A percentile compares a stretch with the other conserved stretches of the same genome.
Evolutionary conservation across 805 yeast genomes (phyloP).

Genomic region (Metschnikowia anglica): DNA sequence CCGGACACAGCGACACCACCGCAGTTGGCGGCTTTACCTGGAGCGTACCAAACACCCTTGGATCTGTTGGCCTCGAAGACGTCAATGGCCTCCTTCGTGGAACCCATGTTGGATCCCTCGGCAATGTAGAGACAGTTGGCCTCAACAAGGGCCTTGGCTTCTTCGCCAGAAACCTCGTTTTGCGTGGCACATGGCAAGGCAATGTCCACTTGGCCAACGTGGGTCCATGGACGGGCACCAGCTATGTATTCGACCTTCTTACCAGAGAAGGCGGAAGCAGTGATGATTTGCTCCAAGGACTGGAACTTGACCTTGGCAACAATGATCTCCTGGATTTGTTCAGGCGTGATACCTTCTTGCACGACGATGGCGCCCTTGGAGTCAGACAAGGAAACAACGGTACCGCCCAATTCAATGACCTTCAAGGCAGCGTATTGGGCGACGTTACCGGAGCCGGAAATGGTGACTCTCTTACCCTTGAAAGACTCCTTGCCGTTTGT

Average conservation of each 20-base stretch:
- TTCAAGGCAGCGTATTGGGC: slow-evolving; percentile 98
- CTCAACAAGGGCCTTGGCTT: slow-evolving; percentile 90
- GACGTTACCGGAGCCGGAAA: slow-evolving; percentile 98
- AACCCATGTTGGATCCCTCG: slow-evolving; percentile 99
- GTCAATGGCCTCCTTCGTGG: slow-evolving; percentile 94
- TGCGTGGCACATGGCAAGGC: slow-evolving; percentile 99
- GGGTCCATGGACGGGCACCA: slow-evolving; percentile 96
- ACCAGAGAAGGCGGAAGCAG: slow-evolving; percentile 57
- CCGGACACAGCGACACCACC: slow-evolving; percentile 99
- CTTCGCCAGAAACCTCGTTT: slow-evolving; percentile 95
- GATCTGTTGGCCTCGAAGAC: slow-evolving; percentile 84
- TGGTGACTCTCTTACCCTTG: slow-evolving; percentile 90
- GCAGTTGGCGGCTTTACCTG: slow-evolving; percentile 98
- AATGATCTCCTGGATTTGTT: slow-evolving; percentile 71
- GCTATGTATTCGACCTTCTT: slow-evolving; percentile 73
- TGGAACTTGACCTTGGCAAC: slow-evolving; percentile 79
- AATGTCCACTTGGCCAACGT: slow-evolving; percentile 87
- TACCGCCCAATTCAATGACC: slow-evolving; percentile 95
- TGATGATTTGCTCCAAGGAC: slow-evolving; percentile 66
- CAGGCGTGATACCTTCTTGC: slow-evolving; percentile 78
- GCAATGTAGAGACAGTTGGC: slow-evolving; percentile 93
- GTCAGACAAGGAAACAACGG: slow-evolving; percentile 90
- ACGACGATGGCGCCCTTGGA: slow-evolving; percentile 87
- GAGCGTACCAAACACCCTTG: slow-evolving; percentile 89
- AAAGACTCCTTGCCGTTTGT: slow-evolving; percentile 85